phyloP scores from a whole-genome alignment of 2,329 filamentous ascomycete genomes.

The Mycosphaerella arachidis region DNA sequence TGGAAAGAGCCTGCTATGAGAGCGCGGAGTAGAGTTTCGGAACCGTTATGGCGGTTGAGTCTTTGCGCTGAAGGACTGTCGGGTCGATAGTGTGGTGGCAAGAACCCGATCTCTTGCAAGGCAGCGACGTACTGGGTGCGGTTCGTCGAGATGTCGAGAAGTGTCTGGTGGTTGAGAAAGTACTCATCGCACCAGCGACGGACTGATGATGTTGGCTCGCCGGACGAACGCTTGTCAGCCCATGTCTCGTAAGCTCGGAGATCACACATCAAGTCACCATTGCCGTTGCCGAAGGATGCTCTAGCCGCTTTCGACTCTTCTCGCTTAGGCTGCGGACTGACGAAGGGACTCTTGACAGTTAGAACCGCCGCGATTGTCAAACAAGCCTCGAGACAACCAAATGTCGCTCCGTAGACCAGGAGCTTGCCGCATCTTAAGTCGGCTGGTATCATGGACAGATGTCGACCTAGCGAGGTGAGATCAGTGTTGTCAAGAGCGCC shows the following conservation, averaged over 20 bases:
- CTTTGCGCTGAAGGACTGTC: slow-evolving; percentile 20
- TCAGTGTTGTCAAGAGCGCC: slow-evolving; percentile 82
- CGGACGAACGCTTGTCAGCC: slow-evolving; percentile 60
- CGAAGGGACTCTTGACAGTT: slow-evolving; percentile 82
- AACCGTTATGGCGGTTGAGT: slow-evolving; percentile 48
- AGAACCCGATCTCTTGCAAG: slow-evolving; percentile 79
- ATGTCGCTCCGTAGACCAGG: slow-evolving; percentile 91
- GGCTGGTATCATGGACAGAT: slow-evolving; percentile 91
- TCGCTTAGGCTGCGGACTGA: slow-evolving; percentile 76
- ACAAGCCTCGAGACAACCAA: slow-evolving; percentile 84
- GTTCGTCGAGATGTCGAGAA: slow-evolving; percentile 84
- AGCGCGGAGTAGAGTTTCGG: slow-evolving; percentile 45
- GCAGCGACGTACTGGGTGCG: slow-evolving; percentile 80
- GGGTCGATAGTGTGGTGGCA: slow-evolving; percentile 37
- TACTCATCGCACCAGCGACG: slow-evolving; percentile 78
- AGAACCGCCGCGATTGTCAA: slow-evolving; percentile 87
- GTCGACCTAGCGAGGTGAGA: slow-evolving; percentile 83
- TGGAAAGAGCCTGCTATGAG: slow-evolving; percentile 50
- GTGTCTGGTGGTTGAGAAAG: slow-evolving; percentile 76
- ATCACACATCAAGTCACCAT: slow-evolving; percentile 87
- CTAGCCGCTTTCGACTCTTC: slow-evolving; percentile 76
- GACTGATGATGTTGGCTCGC: slow-evolving; percentile 55
- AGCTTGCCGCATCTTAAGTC: slow-evolving; percentile 91
- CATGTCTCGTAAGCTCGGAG: slow-evolving; percentile 79
- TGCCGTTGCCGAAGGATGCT: slow-evolving; percentile 64